phyloP scores from a whole-genome alignment of 371 early-diverging fungal species.

The Haplosporangium sp. region DNA sequence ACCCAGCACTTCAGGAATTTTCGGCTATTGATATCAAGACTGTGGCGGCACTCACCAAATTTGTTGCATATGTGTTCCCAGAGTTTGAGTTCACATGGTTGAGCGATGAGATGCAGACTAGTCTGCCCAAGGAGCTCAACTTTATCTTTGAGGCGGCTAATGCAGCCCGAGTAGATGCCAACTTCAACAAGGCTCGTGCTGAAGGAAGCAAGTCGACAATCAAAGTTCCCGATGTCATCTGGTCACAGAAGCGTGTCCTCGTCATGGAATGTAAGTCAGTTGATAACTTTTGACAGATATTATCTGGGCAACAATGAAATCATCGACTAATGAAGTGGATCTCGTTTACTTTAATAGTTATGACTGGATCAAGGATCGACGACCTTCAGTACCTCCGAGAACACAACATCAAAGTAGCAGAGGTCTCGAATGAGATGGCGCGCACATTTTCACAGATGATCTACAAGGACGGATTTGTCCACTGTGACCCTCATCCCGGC shows the following conservation, averaged over 20 bases:
- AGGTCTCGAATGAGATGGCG: slow-evolving; percentile 80
- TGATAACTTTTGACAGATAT: background rate
- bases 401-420: slow-evolving; percentile 76
- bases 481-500: slow-evolving; percentile 88
- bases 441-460: slow-evolving; percentile 91
- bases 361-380: slow-evolving; percentile 66
- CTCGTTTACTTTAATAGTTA: slow-evolving; percentile 15
- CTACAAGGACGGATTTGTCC: slow-evolving; percentile 86
- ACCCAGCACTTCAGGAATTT: slow-evolving; percentile 80
- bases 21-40: slow-evolving; percentile 85
- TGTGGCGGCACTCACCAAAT: slow-evolving; percentile 68
- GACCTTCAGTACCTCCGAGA: slow-evolving; percentile 74
- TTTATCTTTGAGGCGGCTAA: slow-evolving; percentile 85
- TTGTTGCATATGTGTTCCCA: slow-evolving; percentile 79
- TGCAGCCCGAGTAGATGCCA: slow-evolving; percentile 66
- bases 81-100: slow-evolving; percentile 94
- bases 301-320: too few relatives aligned
- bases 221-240: slow-evolving; percentile 74
- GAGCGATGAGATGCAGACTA: slow-evolving; percentile 86
- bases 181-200: slow-evolving; percentile 61
- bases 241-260: slow-evolving; percentile 72
- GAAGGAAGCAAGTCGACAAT: slow-evolving; percentile 57
- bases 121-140: slow-evolving; percentile 89
- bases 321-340: background rate
- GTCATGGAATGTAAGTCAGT: slow-evolving; percentile 80